phyloP scores from a whole-genome alignment of 768 basidiomycete species.

The Pisolithus orientalis region DNA sequence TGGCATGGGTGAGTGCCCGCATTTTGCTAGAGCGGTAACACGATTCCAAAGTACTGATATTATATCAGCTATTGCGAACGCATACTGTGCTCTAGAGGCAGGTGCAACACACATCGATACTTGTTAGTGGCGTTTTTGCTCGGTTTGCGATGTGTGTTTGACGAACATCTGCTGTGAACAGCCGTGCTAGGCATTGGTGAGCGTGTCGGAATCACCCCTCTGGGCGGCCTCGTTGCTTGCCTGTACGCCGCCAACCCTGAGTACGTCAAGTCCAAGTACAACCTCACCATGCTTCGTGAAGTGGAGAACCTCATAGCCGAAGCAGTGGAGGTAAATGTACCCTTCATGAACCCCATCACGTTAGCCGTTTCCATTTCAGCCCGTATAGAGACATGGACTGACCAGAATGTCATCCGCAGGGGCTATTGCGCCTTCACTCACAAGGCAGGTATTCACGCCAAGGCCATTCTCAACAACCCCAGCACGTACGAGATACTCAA shows the following conservation, averaged over 20 bases:
- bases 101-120: conserved; percentile 99
- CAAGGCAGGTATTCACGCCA: conserved; percentile 99
- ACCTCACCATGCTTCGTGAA: conserved; percentile 93
- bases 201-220: conserved; percentile 96
- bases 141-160: background rate
- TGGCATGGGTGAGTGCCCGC: conserved; percentile 66
- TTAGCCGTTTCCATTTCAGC: conserved; percentile 27
- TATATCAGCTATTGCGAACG: conserved; percentile 85
- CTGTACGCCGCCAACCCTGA: conserved; percentile 96
- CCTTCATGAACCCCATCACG: conserved; percentile 96
- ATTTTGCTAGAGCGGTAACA: background rate
- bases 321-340: conserved; percentile 95
- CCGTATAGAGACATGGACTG: background rate
- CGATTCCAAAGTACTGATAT: conserved; percentile 2
- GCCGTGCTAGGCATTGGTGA: conserved; percentile 97
- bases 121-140: conserved; percentile 41
- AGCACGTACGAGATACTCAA: conserved; percentile 99
- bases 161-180: conserved; percentile 23
- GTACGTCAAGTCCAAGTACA: conserved; percentile 99
- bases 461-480: conserved; percentile 99
- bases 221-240: conserved; percentile 94
- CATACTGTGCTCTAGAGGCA: conserved; percentile 96
- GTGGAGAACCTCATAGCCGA: conserved; percentile 99
- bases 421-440: conserved; percentile 99
- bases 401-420: conserved; percentile 33